Percentiles rank a stretch among this genome's conserved stretches.
phyloP scores from a whole-genome alignment of 805 yeast genomes.

The Ogataea methylovora region DNA sequence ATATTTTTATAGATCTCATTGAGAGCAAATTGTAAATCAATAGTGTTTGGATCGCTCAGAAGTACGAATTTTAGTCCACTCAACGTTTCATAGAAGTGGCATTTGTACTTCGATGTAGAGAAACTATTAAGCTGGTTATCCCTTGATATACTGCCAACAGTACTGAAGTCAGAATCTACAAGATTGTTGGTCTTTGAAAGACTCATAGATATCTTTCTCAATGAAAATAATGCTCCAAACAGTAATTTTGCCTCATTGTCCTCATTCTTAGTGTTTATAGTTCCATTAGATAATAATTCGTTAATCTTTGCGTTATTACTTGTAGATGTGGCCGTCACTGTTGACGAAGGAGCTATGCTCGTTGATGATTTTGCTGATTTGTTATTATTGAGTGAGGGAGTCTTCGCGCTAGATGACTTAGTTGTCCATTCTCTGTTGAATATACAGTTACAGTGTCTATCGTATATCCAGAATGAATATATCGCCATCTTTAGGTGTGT shows the following conservation, averaged over 20 bases:
- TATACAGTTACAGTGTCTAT: constrained; percentile 86
- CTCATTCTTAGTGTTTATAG: constrained; percentile 45
- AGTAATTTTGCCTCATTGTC: constrained; percentile 73
- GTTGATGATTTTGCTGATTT: constrained; percentile 6
- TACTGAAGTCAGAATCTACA: constrained; percentile 3
- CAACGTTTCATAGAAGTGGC: constrained; percentile 75
- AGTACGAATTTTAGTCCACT: constrained; percentile 72
- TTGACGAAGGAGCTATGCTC: constrained; percentile 2
- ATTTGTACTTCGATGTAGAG: constrained; percentile 68
- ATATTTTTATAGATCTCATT: constrained; percentile 52
- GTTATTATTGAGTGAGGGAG: no score
- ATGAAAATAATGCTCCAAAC: constrained; percentile 78
- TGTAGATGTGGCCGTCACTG: background rate
- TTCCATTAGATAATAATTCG: constrained; percentile 23
- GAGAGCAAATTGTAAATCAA: constrained; percentile 46
- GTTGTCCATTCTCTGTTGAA: constrained; percentile 74
- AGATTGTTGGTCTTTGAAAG: constrained; percentile 6
- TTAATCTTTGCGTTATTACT: background rate
- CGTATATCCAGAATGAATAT: constrained; percentile 84
- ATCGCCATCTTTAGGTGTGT: constrained; percentile 66
- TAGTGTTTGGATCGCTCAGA: constrained; percentile 56
- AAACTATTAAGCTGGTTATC: constrained; percentile 36
- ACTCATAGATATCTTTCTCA: constrained; percentile 64
- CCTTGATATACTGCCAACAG: constrained; percentile 16
- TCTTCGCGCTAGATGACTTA: background rate